Percentiles rank a stretch among this genome's conserved stretches.
Evolutionary conservation across 2,329 filamentous ascomycete species (phyloP).

Genomic region (Cladorrhinum sp.): DNA sequence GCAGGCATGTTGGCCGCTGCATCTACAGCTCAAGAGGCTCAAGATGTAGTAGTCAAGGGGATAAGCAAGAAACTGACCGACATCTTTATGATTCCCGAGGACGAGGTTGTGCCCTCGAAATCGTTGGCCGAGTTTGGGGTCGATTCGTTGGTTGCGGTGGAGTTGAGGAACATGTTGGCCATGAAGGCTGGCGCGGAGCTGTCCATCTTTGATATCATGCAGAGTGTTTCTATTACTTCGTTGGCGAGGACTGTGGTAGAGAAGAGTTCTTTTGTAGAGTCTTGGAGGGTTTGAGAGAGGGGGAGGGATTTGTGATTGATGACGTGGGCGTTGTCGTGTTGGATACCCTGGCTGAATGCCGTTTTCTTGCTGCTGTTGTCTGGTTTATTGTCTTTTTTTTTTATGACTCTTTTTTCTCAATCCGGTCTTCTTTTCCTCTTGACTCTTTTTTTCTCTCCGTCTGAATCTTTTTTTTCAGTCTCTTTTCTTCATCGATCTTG

Average conservation of each 20-base stretch:
- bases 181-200: conserved; percentile 35
- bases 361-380: background rate
- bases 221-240: conserved; percentile 20
- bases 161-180: conserved; percentile 42
- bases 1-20: conserved; percentile 8
- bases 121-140: conserved; percentile 36
- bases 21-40: conserved; percentile 17
- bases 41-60: conserved; percentile 22
- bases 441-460: background rate
- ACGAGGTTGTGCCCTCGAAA: conserved; percentile 31
- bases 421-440: background rate
- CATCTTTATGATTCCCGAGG: conserved; percentile 32
- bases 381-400: background rate
- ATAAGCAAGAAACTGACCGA: conserved; percentile 33
- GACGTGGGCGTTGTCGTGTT: too few relatives aligned
- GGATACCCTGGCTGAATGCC: background rate
- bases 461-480: background rate
- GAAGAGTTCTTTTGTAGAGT: conserved; percentile 22
- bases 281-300: too few relatives aligned
- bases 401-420: too few relatives aligned
- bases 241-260: conserved; percentile 19
- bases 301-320: too few relatives aligned
- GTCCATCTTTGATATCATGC: conserved; percentile 38
- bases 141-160: conserved; percentile 44
- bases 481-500: background rate